These are phyloP conservation scores for Coniochaeta hoffmannii DNA, from an alignment of 2,329 filamentous ascomycete genomes.

Conservation along the genomic window DNA sequence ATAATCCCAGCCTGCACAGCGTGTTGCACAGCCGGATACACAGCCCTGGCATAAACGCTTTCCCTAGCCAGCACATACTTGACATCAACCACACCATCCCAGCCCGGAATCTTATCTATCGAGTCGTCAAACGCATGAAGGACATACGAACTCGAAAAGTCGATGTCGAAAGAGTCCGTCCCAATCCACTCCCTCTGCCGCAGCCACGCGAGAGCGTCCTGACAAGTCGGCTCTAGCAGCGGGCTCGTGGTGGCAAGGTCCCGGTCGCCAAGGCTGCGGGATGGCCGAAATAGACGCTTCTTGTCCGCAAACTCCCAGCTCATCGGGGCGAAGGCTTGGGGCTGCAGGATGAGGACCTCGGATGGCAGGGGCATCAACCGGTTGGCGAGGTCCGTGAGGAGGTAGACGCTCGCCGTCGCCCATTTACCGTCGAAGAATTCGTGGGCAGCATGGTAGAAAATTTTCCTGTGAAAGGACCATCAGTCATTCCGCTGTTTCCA, in stretches of 20 bases:
- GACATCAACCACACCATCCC: slow-evolving; percentile 13
- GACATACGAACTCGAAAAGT: slow-evolving; percentile 18
- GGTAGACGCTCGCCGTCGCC: slow-evolving; percentile 12
- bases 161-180: slow-evolving; percentile 14
- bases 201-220: slow-evolving; percentile 7
- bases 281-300: slow-evolving; percentile 4
- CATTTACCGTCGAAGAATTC: slow-evolving; percentile 16
- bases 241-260: neutral
- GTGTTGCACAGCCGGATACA: slow-evolving; percentile 12
- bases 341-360: slow-evolving; percentile 19
- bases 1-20: slow-evolving; percentile 9
- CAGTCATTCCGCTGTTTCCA: neutral
- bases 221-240: slow-evolving; percentile 4
- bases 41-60: slow-evolving; percentile 13
- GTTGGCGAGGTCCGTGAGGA: slow-evolving; percentile 18
- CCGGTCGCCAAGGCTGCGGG: neutral
- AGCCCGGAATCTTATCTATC: slow-evolving; percentile 7
- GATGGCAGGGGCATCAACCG: slow-evolving; percentile 12
- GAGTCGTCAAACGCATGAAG: slow-evolving; percentile 15
- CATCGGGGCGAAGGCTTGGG: slow-evolving; percentile 16
- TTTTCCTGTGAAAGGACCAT: neutral
- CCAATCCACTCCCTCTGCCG: slow-evolving; percentile 6
- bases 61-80: slow-evolving; percentile 12
- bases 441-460: slow-evolving; percentile 10
- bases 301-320: slow-evolving; percentile 13